These are phyloP conservation scores for Apiospora rasikravindrae DNA, from an alignment of 2,329 filamentous ascomycete species.

Conservation along the genomic window DNA sequence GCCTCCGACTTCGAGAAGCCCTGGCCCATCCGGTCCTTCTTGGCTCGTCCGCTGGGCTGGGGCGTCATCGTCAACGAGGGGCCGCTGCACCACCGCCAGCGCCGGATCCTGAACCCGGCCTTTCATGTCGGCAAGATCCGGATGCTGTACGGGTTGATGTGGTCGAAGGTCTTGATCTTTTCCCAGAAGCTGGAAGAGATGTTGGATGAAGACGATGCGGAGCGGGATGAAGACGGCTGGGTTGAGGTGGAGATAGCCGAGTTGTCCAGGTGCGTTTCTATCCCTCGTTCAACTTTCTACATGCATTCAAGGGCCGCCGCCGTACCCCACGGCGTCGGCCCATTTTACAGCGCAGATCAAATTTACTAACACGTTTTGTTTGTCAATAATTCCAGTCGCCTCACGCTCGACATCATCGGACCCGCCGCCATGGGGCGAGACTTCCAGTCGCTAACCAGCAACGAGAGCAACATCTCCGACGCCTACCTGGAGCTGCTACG, in stretches of 20 bases:
- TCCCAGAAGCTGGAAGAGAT: conserved; percentile 83
- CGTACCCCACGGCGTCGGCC: not conserved
- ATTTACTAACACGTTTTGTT: conserved; percentile 34
- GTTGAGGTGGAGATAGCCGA: not conserved
- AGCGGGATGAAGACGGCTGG: not conserved
- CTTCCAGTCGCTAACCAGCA: conserved; percentile 68
- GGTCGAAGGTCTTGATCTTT: conserved; percentile 50
- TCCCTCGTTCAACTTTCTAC: not conserved
- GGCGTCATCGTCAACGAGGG: conserved; percentile 84
- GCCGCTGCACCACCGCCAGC: conserved; percentile 67
- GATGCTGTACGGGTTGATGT: not conserved
- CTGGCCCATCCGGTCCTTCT: conserved; percentile 51
- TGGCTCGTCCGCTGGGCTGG: conserved; percentile 70
- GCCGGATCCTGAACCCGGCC: conserved; percentile 81
- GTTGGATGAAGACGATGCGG: conserved; percentile 56
- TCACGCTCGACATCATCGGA: conserved; percentile 78
- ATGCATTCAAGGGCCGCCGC: not conserved
- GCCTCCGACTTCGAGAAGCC: conserved; percentile 76
- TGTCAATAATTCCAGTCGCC: conserved; percentile 49
- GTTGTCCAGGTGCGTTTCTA: not conserved
- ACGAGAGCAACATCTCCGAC: conserved; percentile 60
- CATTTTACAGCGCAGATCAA: not conserved
- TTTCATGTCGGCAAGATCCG: not conserved
- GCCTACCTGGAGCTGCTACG: not conserved
- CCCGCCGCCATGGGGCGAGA: conserved; percentile 73